Evolutionary conservation across 129 eudicot species (phyloP), one percentile per base, ranked within the genome.

Genomic region (Escallonia herrerae): DNA sequence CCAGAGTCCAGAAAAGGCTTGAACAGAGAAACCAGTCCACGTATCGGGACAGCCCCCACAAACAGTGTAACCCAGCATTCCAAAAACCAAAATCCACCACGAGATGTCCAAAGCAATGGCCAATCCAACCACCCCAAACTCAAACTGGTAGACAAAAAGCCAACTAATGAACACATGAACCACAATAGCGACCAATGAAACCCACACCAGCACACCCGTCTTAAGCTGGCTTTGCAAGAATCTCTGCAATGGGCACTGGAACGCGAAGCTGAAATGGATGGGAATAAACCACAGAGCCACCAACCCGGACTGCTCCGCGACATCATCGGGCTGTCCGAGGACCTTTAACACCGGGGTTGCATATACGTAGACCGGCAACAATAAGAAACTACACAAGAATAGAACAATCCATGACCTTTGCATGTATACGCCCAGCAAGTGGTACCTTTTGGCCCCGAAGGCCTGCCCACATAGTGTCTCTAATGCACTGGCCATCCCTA

Each of bases 381-480:
- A 62, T 37, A 87, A 22, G 42, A 84, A 11, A 71, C 95, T 78
- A 54, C 87, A 78, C 7, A 65, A 40, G 53, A 81, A 64, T 6
- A 87, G 71, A 56, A 87, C 87, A 8, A 83, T 81, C 95, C 90
- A 83, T 22, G 95, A 87, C 37, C 91, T 64, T 64, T 87, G 95
- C 85, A 87, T 80, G 58, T 87, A 87, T 64, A 87, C 75, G 2
- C 95, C 95, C 53, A 87, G 55, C 95, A 84, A 81, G 80, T 69
- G 71, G 83, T 81, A 65, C 65, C 65, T 79, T 64, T 82, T 84
- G 10, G 90, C 91, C 33, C 95, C 95, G 6, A 67, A 87, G 3
- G 95, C 95, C 72, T 87, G 95, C 39, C 95, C 95, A n/a, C 95
- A 87, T 43, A 87, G 62, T 8, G 95, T 87, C 75, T 87, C 95